A percentile compares a stretch with the other conserved stretches of the same genome.
Evolutionary conservation across 441 rosid species (phyloP).

Genomic region (Corymbia citriodora): DNA sequence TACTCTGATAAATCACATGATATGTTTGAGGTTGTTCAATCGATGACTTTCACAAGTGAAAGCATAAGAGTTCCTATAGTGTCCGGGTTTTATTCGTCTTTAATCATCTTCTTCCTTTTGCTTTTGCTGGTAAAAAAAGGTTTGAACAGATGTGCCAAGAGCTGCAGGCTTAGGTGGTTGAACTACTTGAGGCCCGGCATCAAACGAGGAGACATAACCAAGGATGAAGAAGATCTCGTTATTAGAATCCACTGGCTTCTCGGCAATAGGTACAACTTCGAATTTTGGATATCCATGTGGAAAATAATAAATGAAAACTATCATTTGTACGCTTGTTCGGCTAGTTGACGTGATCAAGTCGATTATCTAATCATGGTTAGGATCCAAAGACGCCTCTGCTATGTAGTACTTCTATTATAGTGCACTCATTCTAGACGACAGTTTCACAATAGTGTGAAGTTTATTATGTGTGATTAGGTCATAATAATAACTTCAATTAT

Average conservation of each 20-base stretch:
- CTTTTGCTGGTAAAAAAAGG: neutral
- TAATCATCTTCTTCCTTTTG: neutral
- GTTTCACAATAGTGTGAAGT: neutral
- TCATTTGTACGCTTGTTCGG: neutral
- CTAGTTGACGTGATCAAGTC: neutral
- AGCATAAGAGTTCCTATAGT: neutral
- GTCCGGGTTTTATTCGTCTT: neutral
- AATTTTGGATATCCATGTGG: neutral
- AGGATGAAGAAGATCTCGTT: conserved; percentile 3
- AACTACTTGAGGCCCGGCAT: neutral
- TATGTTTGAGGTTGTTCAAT: neutral
- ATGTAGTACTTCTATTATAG: neutral
- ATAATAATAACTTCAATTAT: neutral
- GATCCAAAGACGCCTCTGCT: neutral
- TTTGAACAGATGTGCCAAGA: conserved; percentile 4
- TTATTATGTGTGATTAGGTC: neutral
- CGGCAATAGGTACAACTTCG: neutral
- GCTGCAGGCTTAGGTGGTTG: conserved; percentile 3
- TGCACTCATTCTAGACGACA: neutral
- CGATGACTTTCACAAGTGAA: neutral
- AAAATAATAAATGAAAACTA: neutral
- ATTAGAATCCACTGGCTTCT: neutral
- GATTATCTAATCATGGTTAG: neutral
- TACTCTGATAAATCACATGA: neutral
- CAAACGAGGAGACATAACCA: neutral